Evolutionary conservation across 306 rosid genomes (phyloP), one percentile per base, ranked within the genome.

Genomic region (Morella rubra): DNA sequence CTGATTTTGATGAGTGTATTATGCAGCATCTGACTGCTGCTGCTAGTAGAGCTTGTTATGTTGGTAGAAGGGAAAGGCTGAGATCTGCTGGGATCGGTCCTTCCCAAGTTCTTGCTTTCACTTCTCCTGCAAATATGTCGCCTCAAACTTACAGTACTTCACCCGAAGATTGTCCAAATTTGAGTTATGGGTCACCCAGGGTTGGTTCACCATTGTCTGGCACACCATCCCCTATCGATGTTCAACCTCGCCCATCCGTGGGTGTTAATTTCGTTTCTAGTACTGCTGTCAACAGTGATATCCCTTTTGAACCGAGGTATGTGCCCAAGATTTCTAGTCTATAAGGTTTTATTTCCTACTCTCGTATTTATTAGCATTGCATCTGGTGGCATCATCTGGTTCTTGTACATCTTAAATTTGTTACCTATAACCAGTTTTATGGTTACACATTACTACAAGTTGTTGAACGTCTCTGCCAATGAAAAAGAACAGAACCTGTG

Each of bases 11-110:
- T n/a, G 97, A 88, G 62, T 88, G 81, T 53, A 83, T 89, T 60
- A 90, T 89, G 96, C 94, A 81, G 80, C 95, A 84, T 85, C 87
- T 92, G 80, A 86, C 85, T 79, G 90, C 89, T 53, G 90, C 88
- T 49, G 80, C 89, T 14, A 85, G 81, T 77, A 90, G 93, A 86
- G 85, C 87, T 71, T 95, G 71, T 72, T 77, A 79, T 76, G 50
- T 80, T 76, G 84, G 71, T 24, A 84, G 90, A 84, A 85, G 87
- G 84, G 94, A 86, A 76, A 86, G 84, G 75, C 87, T 78, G 62
- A 88, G 96, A 80, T 79, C 83, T 15, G 70, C 86, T 45, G 95
- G 89, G 41, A 83, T 84, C 70, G 87, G 85, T 64, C 86, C 97
- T 73, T 88, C 95, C 1, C 81, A 80, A 77, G 86, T 64, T 52